Conservation (phyloP, 441 rosid species). For the Populus hybrid region DNA sequence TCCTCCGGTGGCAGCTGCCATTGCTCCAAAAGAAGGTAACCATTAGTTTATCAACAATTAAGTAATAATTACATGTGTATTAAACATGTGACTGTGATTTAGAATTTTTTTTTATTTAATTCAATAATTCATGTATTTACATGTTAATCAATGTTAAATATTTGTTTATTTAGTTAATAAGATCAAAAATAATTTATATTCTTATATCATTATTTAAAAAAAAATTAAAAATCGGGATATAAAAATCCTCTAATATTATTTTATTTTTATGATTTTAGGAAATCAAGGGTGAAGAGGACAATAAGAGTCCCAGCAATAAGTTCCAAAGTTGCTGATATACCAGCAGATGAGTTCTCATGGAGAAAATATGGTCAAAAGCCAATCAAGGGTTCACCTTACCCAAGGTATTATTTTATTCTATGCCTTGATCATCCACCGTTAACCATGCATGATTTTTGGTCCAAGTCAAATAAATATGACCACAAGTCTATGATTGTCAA, state of each 20-base stretch:
- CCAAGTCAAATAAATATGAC: not conserved
- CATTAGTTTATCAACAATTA: not conserved
- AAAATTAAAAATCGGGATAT: not conserved
- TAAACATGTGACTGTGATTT: not conserved
- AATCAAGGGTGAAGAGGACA: slow-evolving; percentile 56
- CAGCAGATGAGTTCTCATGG: slow-evolving; percentile 82
- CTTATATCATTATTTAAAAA: not conserved
- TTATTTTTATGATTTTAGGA: slow-evolving; percentile 29
- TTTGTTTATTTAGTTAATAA: not conserved
- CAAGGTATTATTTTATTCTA: slow-evolving; percentile 44
- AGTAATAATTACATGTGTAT: not conserved
- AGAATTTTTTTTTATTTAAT: too few relatives aligned
- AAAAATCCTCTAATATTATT: not conserved
- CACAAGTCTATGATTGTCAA: not conserved
- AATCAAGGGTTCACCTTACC: slow-evolving; percentile 80
- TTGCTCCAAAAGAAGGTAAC: slow-evolving; percentile 71
- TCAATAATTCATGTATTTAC: not conserved
- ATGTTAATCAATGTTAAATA: not conserved
- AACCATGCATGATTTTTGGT: not conserved
- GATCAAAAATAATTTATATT: not conserved
- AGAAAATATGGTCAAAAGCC: slow-evolving; percentile 40
- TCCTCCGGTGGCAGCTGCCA: slow-evolving; percentile 49
- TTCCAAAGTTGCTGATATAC: slow-evolving; percentile 73
- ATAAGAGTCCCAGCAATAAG: slow-evolving; percentile 76
- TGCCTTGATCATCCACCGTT: not conserved